Conservation (phyloP, 306 rosid genomes). For the Parietaria judaica region DNA sequence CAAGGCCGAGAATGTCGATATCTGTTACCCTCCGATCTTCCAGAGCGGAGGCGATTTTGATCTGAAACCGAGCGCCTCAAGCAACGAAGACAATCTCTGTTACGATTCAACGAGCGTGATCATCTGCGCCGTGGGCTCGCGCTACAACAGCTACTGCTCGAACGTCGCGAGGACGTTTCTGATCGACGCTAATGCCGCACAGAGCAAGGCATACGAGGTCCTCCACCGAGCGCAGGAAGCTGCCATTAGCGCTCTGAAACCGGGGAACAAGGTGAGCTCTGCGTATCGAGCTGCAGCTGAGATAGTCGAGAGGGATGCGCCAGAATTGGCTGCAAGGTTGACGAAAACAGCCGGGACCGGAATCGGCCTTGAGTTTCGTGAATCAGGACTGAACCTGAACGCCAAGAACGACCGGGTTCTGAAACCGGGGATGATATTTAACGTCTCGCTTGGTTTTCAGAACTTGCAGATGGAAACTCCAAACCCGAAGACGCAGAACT, state of each 20-base stretch:
- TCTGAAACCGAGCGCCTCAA: constrained; percentile 31
- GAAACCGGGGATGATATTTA: constrained; percentile 31
- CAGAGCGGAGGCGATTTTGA: constrained; percentile 32
- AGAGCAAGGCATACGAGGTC: constrained; percentile 31
- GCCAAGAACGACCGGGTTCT: constrained; percentile 26
- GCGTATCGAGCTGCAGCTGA: constrained; percentile 26
- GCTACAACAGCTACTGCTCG: constrained; percentile 35
- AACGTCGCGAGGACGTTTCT: constrained; percentile 26
- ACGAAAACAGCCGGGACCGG: constrained; percentile 34
- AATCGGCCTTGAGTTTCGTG: constrained; percentile 34
- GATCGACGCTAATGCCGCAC: constrained; percentile 25
- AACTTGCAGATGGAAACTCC: constrained; percentile 23
- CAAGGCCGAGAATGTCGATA: constrained; percentile 28
- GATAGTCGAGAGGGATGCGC: constrained; percentile 27
- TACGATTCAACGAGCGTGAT: constrained; percentile 31
- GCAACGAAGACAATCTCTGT: constrained; percentile 32
- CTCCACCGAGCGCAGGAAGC: constrained; percentile 33
- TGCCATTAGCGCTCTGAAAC: constrained; percentile 18
- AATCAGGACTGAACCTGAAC: constrained; percentile 28
- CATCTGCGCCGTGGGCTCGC: constrained; percentile 31
- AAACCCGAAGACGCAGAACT: constrained; percentile 23
- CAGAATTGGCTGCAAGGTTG: constrained; percentile 21
- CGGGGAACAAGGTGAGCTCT: constrained; percentile 28
- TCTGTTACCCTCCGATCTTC: constrained; percentile 34
- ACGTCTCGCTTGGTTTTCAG: constrained; percentile 33